These are phyloP conservation scores for Penicillium hesseltinei DNA, from an alignment of 2,329 filamentous ascomycete genomes.

Conservation along the genomic window DNA sequence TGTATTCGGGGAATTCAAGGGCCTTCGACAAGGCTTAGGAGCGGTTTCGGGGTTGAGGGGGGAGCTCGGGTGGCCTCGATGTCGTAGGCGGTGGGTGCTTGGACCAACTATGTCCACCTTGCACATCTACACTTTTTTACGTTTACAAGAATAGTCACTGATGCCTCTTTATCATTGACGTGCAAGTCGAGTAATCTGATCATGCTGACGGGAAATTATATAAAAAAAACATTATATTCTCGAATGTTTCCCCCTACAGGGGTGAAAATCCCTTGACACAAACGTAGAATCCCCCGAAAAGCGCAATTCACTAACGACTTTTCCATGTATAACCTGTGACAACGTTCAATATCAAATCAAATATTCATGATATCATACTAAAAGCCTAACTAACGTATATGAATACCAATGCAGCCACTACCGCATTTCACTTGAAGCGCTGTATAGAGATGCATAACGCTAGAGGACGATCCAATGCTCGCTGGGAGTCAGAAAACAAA, in stretches of 20 bases:
- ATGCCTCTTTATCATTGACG: neutral
- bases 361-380: conserved; percentile 2
- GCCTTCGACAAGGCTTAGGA: conserved; percentile 16
- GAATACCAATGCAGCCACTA: conserved; percentile 1
- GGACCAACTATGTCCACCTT: conserved; percentile 8
- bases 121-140: neutral
- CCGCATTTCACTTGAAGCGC: conserved; percentile 6
- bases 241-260: no score
- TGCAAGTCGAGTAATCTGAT: neutral
- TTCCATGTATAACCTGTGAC: neutral
- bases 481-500: conserved; percentile 10
- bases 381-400: neutral
- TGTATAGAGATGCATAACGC: conserved; percentile 17
- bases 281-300: neutral
- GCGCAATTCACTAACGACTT: neutral
- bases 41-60: conserved; percentile 10
- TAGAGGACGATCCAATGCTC: conserved; percentile 20
- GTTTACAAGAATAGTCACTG: neutral
- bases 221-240: neutral
- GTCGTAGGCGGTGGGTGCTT: conserved; percentile 29
- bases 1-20: neutral
- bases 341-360: neutral
- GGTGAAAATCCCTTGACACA: neutral
- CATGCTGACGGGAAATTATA: neutral
- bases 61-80: conserved; percentile 24